These are phyloP conservation scores for Stereocaulon alpinum DNA, from an alignment of 495 filamentous ascomycete species.

Conservation along the genomic window DNA sequence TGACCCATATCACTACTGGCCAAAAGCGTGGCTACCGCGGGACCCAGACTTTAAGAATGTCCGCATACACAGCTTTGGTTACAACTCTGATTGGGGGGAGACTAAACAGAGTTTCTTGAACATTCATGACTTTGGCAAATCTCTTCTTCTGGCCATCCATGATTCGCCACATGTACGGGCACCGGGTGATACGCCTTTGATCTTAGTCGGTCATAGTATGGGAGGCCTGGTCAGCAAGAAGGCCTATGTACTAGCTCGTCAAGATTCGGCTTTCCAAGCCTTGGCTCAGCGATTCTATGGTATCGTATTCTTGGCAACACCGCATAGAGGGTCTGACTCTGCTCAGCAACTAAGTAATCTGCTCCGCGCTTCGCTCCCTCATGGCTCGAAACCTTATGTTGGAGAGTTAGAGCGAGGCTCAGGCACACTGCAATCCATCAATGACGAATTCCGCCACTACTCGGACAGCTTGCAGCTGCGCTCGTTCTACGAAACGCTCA, in stretches of 20 bases:
- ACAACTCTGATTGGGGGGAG: slow-evolving; percentile 26
- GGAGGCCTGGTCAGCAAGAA: slow-evolving; percentile 46
- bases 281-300: slow-evolving; percentile 27
- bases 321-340: slow-evolving; percentile 40
- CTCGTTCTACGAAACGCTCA: slow-evolving; percentile 20
- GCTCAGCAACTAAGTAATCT: slow-evolving; percentile 30
- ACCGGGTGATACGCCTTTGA: background rate
- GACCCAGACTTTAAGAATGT: slow-evolving; percentile 26
- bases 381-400: slow-evolving; percentile 8
- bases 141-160: slow-evolving; percentile 30
- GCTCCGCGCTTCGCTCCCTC: background rate
- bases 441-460: slow-evolving; percentile 26
- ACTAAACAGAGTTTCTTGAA: slow-evolving; percentile 28
- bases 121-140: slow-evolving; percentile 35
- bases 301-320: slow-evolving; percentile 40
- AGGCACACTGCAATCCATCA: slow-evolving; percentile 21
- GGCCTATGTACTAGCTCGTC: slow-evolving; percentile 21
- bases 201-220: slow-evolving; percentile 44
- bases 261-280: slow-evolving; percentile 20
- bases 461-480: slow-evolving; percentile 21
- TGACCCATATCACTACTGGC: slow-evolving; percentile 27
- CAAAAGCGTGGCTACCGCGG: slow-evolving; percentile 30
- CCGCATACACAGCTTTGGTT: slow-evolving; percentile 32
- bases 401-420: slow-evolving; percentile 15
- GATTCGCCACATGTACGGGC: background rate